Conservation (phyloP, 495 filamentous ascomycete species). For the Pyronema omphalodes region DNA sequence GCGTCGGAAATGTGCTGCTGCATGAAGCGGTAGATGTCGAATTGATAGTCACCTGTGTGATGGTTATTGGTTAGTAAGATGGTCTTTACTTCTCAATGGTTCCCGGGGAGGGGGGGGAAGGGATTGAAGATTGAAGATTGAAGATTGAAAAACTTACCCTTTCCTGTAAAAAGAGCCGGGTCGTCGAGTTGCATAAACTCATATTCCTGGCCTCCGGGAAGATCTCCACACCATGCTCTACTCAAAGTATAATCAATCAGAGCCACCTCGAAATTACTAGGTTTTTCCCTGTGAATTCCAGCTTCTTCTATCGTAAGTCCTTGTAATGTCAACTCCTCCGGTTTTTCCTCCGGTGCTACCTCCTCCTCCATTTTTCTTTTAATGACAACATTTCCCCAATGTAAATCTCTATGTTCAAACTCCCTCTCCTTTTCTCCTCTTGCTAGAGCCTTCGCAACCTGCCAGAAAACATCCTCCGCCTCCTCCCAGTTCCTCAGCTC, state of each 20-base stretch:
- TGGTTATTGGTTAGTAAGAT: not conserved
- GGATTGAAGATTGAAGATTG: too few relatives aligned
- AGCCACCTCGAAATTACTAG: constrained; percentile 13
- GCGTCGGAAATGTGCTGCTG: constrained; percentile 9
- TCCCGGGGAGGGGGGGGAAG: too few relatives aligned
- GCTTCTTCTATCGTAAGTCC: constrained; percentile 3
- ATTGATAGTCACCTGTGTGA: constrained; percentile 21
- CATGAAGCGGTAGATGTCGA: constrained; percentile 25
- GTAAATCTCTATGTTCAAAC: constrained; percentile 23
- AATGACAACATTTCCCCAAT: constrained; percentile 24
- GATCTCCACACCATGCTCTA: constrained; percentile 10
- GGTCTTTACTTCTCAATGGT: not conserved
- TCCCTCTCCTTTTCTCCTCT: constrained; percentile 12
- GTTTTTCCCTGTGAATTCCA: not conserved
- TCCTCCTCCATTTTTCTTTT: not conserved
- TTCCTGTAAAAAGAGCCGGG: constrained; percentile 21
- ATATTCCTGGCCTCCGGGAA: not conserved
- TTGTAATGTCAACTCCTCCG: constrained; percentile 2
- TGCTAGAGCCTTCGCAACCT: constrained; percentile 18
- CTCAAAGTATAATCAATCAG: constrained; percentile 24
- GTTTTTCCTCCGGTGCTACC: not conserved
- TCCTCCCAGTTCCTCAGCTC: constrained; percentile 17
- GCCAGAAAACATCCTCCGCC: constrained; percentile 20
- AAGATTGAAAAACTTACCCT: too few relatives aligned
- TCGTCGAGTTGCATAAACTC: constrained; percentile 21